Conservation (phyloP, 2,329 filamentous ascomycete species). For the Apiospora phragmitis region DNA sequence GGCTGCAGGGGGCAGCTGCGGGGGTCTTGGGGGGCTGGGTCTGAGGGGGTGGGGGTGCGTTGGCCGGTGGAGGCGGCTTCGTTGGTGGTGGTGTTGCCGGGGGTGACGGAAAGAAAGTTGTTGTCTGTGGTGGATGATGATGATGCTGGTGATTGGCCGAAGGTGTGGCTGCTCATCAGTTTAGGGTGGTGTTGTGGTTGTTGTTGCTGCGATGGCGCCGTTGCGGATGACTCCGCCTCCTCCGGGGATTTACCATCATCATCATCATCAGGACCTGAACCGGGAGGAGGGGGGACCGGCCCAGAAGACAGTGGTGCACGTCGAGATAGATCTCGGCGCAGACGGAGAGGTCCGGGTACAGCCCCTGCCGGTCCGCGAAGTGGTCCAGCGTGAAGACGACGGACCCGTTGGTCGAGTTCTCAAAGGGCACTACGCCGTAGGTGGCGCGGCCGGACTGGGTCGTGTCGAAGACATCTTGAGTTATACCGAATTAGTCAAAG, state of each 20-base stretch:
- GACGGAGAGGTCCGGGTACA: slow-evolving; percentile 70
- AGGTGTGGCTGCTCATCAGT: slow-evolving; percentile 21
- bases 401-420: slow-evolving; percentile 93
- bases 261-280: neutral
- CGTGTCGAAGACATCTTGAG: slow-evolving; percentile 72
- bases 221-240: slow-evolving; percentile 15
- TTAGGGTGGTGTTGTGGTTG: slow-evolving; percentile 20
- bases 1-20: slow-evolving; percentile 48
- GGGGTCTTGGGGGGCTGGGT: slow-evolving; percentile 46
- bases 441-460: slow-evolving; percentile 67
- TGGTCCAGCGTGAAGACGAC: slow-evolving; percentile 90
- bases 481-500: neutral
- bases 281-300: slow-evolving; percentile 1
- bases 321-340: slow-evolving; percentile 83
- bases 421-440: slow-evolving; percentile 87
- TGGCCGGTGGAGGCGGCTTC: slow-evolving; percentile 30
- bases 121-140: neutral
- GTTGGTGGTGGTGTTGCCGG: no score
- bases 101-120: neutral
- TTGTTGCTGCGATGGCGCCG: slow-evolving; percentile 13
- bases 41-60: slow-evolving; percentile 49
- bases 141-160: neutral
- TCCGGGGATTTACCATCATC: neutral
- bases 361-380: slow-evolving; percentile 70
- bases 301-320: slow-evolving; percentile 86